These are phyloP conservation scores for Venturia pyrina DNA, from an alignment of 2,329 filamentous ascomycete species.

Conservation along the genomic window DNA sequence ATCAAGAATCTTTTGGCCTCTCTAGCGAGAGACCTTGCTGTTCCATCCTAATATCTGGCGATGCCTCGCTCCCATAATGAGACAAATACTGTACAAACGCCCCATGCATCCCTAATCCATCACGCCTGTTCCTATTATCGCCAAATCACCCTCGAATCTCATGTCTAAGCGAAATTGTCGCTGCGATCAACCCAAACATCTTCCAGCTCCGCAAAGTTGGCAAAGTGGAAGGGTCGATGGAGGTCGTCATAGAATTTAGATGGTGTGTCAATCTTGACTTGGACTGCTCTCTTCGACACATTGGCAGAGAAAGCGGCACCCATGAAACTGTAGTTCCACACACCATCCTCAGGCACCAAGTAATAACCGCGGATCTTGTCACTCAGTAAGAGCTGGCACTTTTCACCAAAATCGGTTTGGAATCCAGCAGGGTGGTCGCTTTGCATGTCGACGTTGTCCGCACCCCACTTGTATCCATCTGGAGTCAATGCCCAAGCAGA, in stretches of 20 bases:
- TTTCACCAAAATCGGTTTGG: slow-evolving; percentile 83
- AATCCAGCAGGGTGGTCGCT: slow-evolving; percentile 94
- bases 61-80: not conserved
- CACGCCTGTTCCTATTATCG: not conserved
- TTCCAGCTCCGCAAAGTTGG: slow-evolving; percentile 93
- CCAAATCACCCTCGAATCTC: not conserved
- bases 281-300: slow-evolving; percentile 81
- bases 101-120: not conserved
- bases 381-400: slow-evolving; percentile 85
- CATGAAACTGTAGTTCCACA: slow-evolving; percentile 99
- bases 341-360: slow-evolving; percentile 77
- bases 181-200: slow-evolving; percentile 90
- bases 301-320: slow-evolving; percentile 69
- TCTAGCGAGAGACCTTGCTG: not conserved
- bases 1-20: not conserved
- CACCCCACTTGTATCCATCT: slow-evolving; percentile 91
- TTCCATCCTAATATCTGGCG: not conserved
- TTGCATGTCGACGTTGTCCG: slow-evolving; percentile 83
- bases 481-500: slow-evolving; percentile 90
- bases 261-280: slow-evolving; percentile 90
- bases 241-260: slow-evolving; percentile 80
- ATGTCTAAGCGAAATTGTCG: slow-evolving; percentile 63
- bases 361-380: slow-evolving; percentile 95
- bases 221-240: slow-evolving; percentile 90
- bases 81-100: not conserved